Conservation (phyloP, 257 asterid genomes). For the Sherardia arvensis region DNA sequence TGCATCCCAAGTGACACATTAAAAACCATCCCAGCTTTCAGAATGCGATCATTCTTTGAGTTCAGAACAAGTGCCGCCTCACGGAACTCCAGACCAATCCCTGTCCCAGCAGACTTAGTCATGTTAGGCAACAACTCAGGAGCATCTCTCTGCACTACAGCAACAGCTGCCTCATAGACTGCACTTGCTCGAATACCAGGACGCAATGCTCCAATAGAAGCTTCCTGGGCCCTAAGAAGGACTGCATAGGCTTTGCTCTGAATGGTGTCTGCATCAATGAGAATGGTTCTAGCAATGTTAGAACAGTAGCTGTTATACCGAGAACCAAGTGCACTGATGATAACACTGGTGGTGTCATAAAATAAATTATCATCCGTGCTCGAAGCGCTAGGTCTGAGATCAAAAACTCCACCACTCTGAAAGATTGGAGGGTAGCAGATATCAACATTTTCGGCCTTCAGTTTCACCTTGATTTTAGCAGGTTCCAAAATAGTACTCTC, state of each 20-base stretch:
- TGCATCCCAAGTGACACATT: constrained; percentile 70
- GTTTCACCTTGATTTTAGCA: constrained; percentile 46
- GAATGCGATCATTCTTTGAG: constrained; percentile 42
- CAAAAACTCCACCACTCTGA: constrained; percentile 72
- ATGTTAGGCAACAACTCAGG: constrained; percentile 50
- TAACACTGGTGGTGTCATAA: constrained; percentile 52
- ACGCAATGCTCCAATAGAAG: constrained; percentile 53
- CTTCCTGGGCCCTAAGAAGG: constrained; percentile 63
- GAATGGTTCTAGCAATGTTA: constrained; percentile 59
- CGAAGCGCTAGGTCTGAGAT: constrained; percentile 62
- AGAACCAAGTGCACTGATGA: constrained; percentile 63
- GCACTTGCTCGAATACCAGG: constrained; percentile 49
- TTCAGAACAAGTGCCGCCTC: constrained; percentile 54
- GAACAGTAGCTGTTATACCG: constrained; percentile 75
- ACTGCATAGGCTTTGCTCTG: constrained; percentile 65
- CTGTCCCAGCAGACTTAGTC: constrained; percentile 73
- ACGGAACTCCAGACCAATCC: constrained; percentile 78
- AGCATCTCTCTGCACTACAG: constrained; percentile 52
- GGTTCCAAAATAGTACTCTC: constrained; percentile 68
- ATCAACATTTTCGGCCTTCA: constrained; percentile 69
- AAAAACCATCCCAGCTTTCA: constrained; percentile 69
- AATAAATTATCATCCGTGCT: constrained; percentile 50
- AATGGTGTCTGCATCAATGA: constrained; percentile 41
- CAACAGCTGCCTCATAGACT: constrained; percentile 47
- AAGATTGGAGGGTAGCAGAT: constrained; percentile 83